Percentiles rank a stretch among this genome's conserved stretches.
Evolutionary conservation across 106 monocot species (phyloP).

Genomic region (Dactylorhiza incarnata): DNA sequence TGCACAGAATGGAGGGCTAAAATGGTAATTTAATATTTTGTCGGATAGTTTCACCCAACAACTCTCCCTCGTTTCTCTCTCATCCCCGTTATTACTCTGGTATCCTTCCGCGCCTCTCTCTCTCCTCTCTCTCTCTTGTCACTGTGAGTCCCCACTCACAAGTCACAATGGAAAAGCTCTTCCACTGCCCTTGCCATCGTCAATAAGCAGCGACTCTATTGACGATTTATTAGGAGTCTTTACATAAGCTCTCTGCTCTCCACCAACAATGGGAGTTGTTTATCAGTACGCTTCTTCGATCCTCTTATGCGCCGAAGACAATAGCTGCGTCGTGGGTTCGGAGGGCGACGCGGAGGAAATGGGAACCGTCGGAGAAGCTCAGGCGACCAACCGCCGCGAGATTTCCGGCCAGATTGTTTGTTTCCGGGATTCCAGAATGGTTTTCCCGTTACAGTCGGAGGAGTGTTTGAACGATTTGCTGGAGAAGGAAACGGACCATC

Average conservation of each 20-base stretch:
- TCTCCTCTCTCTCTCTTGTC: too few species aligned
- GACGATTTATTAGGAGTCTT: not conserved
- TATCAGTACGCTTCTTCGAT: conserved; percentile 38
- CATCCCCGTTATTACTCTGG: too few species aligned
- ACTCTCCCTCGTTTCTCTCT: too few species aligned
- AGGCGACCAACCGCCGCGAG: not conserved
- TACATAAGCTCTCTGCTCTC: not conserved
- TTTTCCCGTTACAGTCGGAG: conserved; percentile 35
- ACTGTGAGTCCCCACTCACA: too few species aligned
- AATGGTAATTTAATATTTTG: too few species aligned
- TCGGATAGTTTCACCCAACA: too few species aligned
- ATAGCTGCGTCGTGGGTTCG: conserved; percentile 40
- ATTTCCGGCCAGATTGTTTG: conserved; percentile 17
- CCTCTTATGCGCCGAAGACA: conserved; percentile 66
- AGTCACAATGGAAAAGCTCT: too few species aligned
- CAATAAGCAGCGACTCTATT: not conserved
- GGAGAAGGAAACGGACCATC: conserved; percentile 39
- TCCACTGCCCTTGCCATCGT: too few species aligned
- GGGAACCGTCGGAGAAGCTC: not conserved
- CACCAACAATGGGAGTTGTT: conserved; percentile 23
- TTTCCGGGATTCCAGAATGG: conserved; percentile 25
- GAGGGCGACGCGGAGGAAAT: conserved; percentile 29
- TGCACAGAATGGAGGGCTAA: too few species aligned
- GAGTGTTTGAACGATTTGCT: conserved; percentile 47
- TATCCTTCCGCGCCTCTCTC: too few species aligned